Conservation (phyloP, 176 grass and related monocot genomes). For the Avena sativa region DNA sequence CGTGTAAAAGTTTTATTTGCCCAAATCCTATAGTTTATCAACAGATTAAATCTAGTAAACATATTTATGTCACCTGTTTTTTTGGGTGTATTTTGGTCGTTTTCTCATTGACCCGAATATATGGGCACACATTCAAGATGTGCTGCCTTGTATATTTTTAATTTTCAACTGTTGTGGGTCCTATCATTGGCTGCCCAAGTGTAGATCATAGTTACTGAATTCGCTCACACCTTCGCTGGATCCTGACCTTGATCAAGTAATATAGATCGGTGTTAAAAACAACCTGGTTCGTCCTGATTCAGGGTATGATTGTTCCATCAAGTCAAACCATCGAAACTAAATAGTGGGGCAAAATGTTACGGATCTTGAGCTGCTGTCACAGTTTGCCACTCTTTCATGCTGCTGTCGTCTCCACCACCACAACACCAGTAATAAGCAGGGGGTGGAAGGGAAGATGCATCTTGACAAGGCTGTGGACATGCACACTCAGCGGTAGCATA, state of each 20-base stretch:
- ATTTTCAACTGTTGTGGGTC: not conserved
- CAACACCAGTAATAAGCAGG: not conserved
- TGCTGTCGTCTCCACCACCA: not conserved
- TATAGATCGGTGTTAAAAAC: not conserved
- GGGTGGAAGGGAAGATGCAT: not conserved
- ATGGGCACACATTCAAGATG: not conserved
- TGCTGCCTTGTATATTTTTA: not conserved
- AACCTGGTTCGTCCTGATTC: not conserved
- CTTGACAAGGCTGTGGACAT: not conserved
- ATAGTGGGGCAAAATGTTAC: not conserved
- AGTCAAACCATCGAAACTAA: not conserved
- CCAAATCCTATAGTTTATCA: not conserved
- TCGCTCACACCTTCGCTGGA: not conserved
- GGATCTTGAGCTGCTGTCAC: not conserved
- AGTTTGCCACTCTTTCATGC: not conserved
- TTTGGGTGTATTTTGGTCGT: not conserved
- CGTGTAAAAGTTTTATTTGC: not conserved
- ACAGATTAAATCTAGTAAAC: not conserved
- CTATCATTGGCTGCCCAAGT: not conserved
- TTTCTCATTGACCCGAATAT: not conserved
- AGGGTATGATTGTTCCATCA: not conserved
- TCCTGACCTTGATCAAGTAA: not conserved
- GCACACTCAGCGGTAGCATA: not conserved
- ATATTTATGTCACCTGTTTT: not conserved
- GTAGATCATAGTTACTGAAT: not conserved